Evolutionary conservation across 2,329 filamentous ascomycete species (phyloP).

Genomic region (Exserohilum turcica): DNA sequence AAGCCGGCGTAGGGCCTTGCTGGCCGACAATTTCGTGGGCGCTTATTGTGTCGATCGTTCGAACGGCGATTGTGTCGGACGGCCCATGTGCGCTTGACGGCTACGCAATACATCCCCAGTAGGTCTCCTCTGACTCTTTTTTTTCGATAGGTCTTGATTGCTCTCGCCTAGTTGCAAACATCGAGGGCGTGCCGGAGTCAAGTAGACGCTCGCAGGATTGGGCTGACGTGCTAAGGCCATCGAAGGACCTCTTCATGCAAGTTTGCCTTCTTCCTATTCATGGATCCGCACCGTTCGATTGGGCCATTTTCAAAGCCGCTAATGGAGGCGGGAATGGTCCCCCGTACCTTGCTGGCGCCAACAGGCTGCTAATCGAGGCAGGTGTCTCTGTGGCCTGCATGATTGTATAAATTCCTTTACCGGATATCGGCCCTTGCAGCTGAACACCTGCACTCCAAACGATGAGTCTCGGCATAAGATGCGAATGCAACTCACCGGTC

Average conservation of each 20-base stretch:
- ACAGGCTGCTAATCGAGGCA: slow-evolving; percentile 10
- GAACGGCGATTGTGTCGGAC: slow-evolving; percentile 3
- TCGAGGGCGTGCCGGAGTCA: slow-evolving; percentile 26
- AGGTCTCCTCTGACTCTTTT: slow-evolving; percentile 4
- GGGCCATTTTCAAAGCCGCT: slow-evolving; percentile 15
- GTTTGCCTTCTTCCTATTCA: slow-evolving; percentile 22
- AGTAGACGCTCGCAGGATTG: slow-evolving; percentile 21
- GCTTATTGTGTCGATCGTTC: slow-evolving; percentile 16
- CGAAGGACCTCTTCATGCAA: slow-evolving; percentile 20
- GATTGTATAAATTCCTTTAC: slow-evolving; percentile 11
- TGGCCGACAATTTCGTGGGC: slow-evolving; percentile 11
- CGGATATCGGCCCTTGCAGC: slow-evolving; percentile 14
- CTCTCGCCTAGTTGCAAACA: neutral
- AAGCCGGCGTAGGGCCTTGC: slow-evolving; percentile 19
- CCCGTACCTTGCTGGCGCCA: slow-evolving; percentile 10
- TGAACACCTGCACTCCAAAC: slow-evolving; percentile 3
- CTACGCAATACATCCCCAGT: slow-evolving; percentile 6
- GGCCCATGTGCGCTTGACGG: slow-evolving; percentile 4
- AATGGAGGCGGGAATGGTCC: slow-evolving; percentile 13
- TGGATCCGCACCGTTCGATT: slow-evolving; percentile 16
- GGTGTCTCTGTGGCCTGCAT: slow-evolving; percentile 10
- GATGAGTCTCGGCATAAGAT: neutral
- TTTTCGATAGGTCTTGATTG: neutral
- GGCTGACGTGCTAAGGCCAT: slow-evolving; percentile 18
- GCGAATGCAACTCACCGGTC: slow-evolving; percentile 13